Conservation (phyloP, 495 filamentous ascomycete species). For the Rusavskia elegans region DNA sequence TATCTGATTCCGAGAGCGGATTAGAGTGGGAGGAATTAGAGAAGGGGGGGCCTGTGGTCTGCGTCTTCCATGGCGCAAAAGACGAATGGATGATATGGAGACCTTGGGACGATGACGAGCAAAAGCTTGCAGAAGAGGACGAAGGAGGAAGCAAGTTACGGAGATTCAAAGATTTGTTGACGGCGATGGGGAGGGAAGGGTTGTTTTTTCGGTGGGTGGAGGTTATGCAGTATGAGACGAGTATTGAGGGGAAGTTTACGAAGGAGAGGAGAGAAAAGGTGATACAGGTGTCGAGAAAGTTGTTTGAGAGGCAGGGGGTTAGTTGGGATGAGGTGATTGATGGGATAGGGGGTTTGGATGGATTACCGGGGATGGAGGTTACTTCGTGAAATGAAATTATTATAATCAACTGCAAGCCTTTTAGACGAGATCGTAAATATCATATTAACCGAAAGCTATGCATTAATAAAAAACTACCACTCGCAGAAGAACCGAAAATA, state of each 20-base stretch:
- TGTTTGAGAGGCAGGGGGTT: not conserved
- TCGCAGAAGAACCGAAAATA: no score
- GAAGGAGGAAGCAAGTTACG: slow-evolving; percentile 43
- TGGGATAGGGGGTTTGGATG: not conserved
- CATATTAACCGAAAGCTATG: no score
- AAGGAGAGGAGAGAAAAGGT: slow-evolving; percentile 30
- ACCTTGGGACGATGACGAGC: slow-evolving; percentile 18
- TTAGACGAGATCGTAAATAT: no score
- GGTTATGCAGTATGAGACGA: slow-evolving; percentile 40
- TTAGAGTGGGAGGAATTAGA: slow-evolving; percentile 19
- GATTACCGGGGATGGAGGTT: not conserved
- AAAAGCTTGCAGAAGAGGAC: slow-evolving; percentile 14
- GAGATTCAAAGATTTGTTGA: slow-evolving; percentile 38
- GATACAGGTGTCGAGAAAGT: slow-evolving; percentile 37
- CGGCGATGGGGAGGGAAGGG: slow-evolving; percentile 60
- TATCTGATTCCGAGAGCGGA: slow-evolving; percentile 37
- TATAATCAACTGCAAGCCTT: not conserved
- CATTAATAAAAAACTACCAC: no score
- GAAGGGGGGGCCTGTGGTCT: slow-evolving; percentile 33
- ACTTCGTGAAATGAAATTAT: not conserved
- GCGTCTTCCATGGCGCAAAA: slow-evolving; percentile 45
- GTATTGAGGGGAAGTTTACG: slow-evolving; percentile 32
- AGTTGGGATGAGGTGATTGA: not conserved
- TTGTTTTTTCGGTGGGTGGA: slow-evolving; percentile 46
- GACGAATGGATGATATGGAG: slow-evolving; percentile 47